A percentile compares a stretch with the other conserved stretches of the same genome.
These are phyloP conservation scores for Raphanus sativus DNA, from an alignment of 345 rosid genomes.

Conservation along the genomic window DNA sequence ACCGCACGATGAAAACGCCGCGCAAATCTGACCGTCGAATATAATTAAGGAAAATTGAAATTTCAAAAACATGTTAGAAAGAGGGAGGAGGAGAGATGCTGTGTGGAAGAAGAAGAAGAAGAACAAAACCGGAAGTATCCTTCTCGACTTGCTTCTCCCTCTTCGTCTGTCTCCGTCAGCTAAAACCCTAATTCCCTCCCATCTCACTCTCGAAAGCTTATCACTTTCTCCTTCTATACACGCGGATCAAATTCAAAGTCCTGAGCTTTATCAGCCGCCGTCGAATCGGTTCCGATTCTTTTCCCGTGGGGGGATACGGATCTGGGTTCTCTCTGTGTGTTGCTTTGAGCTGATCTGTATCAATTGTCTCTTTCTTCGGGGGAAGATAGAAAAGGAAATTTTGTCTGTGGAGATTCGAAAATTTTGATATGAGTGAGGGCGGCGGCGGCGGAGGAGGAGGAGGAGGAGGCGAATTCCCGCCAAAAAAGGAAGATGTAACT, in stretches of 20 bases:
- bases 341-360: slow-evolving; percentile 35
- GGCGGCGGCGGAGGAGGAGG: slow-evolving; percentile 33
- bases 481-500: slow-evolving; percentile 56
- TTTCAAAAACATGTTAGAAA: slow-evolving; percentile 88
- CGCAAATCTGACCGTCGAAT: slow-evolving; percentile 64
- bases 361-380: slow-evolving; percentile 17
- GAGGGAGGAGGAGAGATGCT: slow-evolving; percentile 51
- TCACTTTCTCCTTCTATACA: too few relatives aligned
- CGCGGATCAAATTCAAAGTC: slow-evolving; percentile 42
- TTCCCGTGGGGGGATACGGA: slow-evolving; percentile 39
- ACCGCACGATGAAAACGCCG: slow-evolving; percentile 47
- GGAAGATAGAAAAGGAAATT: slow-evolving; percentile 15
- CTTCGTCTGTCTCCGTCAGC: slow-evolving; percentile 35
- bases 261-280: slow-evolving; percentile 43
- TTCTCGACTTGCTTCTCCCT: slow-evolving; percentile 4
- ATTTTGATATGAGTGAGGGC: slow-evolving; percentile 61
- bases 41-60: slow-evolving; percentile 58
- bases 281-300: slow-evolving; percentile 27
- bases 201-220: slow-evolving; percentile 6
- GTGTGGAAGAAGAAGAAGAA: slow-evolving; percentile 21
- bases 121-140: slow-evolving; percentile 39
- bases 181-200: slow-evolving; percentile 28
- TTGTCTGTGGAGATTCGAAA: slow-evolving; percentile 36
- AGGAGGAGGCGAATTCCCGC: slow-evolving; percentile 68
- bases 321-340: slow-evolving; percentile 43